Evolutionary conservation across 1,139 yeast species (phyloP), one percentile per base, ranked within the genome.

Genomic region (Blastobotrys indianensis): DNA sequence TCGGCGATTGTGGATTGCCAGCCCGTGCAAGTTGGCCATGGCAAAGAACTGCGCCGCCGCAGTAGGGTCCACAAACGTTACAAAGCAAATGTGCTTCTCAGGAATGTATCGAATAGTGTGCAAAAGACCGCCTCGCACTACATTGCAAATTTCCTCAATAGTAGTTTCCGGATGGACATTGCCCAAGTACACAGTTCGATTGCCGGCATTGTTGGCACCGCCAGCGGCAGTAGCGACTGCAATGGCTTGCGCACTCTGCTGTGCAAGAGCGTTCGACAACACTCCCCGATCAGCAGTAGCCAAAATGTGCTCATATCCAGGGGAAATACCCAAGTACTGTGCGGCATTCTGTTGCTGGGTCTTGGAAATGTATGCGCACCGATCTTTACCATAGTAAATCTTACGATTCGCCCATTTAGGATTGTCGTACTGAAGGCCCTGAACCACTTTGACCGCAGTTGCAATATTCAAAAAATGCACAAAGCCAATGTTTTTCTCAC

Each of bases 291-390:
- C 95, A 17, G 90, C 87, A 51, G 84, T 84, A 37, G 88, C 82
- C 25, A 82, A 82, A 49, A 85, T 72, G 61, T 85, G 88, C 61
- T 85, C 95, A 78, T 82, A 80, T 25, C 94, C 94, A 17, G 95
- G 94, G 36, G 90, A 88, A 55, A 88, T 75, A 1, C 97, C 97
- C 51, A 90, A 71, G 63, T 87, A 90, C 66, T 90, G 95, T 7
- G 97, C 96, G 17, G 97, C 97, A 64, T 90, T 88, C 62, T 90
- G 97, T 66, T 88, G 96, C 67, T 92, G 97, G 28, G 97, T 85
- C 65, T 86, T 87, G 33, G 97, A 87, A 44, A 90, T 85, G 60
- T 75, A 76, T 2, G 79, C 78, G 59, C 95, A 86, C 64, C 95
- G 75, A 65, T 90, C 97, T 65, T 85, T 85, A 50, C 97, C 96